Evolutionary conservation across 2,329 filamentous ascomycete species (phyloP), one percentile per base, ranked within the genome.

Genomic region (Talaromyces sp.): DNA sequence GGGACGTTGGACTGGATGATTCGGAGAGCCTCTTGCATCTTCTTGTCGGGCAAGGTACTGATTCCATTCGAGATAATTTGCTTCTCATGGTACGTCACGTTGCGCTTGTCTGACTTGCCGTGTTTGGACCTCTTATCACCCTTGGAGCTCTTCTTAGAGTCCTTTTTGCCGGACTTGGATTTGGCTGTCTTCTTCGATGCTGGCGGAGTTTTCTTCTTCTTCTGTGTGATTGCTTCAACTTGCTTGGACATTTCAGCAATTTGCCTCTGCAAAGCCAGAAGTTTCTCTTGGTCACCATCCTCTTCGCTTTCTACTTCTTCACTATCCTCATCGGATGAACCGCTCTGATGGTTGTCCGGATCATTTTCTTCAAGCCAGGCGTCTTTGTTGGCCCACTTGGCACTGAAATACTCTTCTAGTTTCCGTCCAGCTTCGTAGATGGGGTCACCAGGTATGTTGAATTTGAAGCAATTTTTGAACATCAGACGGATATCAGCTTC

Each of bases 21-120:
- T 63, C 89, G 87, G 34, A 97, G 91, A 0, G 94, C 92, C 67
- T 87, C 86, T 56, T 88, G 85, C 70, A 96, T 89, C 67, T 91
- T 87, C n/a, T 83, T 81, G 56, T 89, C 89, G 18, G 92, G 88
- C 61, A 98, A 86, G 65, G 88, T 88, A 68, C 89, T 90, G 65
- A 96, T 95, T 14, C 90, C 90, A 62, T 89, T 88, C 1, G 92
- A 94, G 62, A 99, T 96, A 66, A 93, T 86, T 62, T 95, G 91
- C 81, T 98, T 98, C 77, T 99, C 92, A 3, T 89, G 83, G 63
- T 88, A 85, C 7, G 86, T 88, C 52, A 92, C 86, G 70, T 90
- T 85, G 59, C 84, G 83, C 69, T 85, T 87, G 64, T 81, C 83
- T 0, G 72, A 71, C 64, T 76, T 81, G 34, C 70, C 65, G 14